phyloP scores from a whole-genome alignment of 306 rosid genomes.

The Rosa rugosa region DNA sequence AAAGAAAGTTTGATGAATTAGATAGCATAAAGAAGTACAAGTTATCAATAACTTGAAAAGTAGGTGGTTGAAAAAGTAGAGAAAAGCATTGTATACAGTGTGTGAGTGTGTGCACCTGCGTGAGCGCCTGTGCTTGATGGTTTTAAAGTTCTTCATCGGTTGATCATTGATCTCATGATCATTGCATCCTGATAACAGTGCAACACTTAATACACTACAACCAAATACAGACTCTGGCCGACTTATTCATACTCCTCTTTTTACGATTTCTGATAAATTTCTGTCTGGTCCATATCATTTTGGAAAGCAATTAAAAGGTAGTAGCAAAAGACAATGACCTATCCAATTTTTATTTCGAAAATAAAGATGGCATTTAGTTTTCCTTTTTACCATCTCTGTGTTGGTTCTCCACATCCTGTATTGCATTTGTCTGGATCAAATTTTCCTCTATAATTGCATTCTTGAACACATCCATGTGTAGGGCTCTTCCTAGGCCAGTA shows the following conservation, averaged over 20 bases:
- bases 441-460: conserved; percentile 86
- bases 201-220: neutral
- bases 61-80: neutral
- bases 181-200: neutral
- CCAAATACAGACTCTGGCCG: neutral
- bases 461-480: conserved; percentile 58
- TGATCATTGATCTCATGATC: conserved; percentile 2
- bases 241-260: neutral
- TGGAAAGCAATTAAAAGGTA: neutral
- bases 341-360: neutral
- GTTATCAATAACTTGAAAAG: neutral
- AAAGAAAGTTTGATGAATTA: neutral
- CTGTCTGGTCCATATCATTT: neutral
- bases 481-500: conserved; percentile 81
- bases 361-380: neutral
- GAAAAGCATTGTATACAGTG: neutral
- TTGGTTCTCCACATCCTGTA: conserved; percentile 89
- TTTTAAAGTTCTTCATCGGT: neutral
- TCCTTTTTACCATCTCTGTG: conserved; percentile 72
- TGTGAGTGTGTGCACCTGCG: neutral
- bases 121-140: neutral
- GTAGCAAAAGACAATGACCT: neutral
- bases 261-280: neutral
- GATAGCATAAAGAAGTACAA: neutral
- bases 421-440: conserved; percentile 81